Evolutionary conservation across 2,329 filamentous ascomycete genomes (phyloP).

Genomic region (Aspergillus sclerotialis): DNA sequence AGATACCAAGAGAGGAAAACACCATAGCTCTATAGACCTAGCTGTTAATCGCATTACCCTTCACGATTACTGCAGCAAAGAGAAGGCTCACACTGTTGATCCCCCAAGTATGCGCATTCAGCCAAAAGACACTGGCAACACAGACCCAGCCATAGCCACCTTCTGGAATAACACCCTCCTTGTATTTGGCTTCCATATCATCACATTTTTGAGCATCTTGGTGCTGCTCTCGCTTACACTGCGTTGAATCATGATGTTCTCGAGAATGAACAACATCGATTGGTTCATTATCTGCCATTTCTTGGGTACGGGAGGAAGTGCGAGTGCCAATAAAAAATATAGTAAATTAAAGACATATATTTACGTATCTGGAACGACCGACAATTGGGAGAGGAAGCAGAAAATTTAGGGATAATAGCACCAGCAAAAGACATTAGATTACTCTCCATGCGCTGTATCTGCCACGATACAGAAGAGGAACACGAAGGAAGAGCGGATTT

Average conservation of each 20-base stretch:
- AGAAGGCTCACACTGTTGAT: conserved; percentile 55
- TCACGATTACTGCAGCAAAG: not conserved
- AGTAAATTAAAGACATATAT: too few species aligned
- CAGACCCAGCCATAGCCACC: conserved; percentile 60
- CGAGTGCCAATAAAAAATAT: too few species aligned
- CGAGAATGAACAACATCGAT: conserved; percentile 22
- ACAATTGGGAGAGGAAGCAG: too few species aligned
- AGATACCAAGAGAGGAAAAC: conserved; percentile 58
- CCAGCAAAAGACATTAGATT: too few species aligned
- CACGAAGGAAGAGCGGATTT: not conserved
- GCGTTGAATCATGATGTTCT: conserved; percentile 6
- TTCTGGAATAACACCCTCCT: conserved; percentile 38
- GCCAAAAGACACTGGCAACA: conserved; percentile 46
- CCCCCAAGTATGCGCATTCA: conserved; percentile 69
- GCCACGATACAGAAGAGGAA: too few species aligned
- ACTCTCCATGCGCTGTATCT: too few species aligned
- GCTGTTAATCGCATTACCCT: conserved; percentile 2
- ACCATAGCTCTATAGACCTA: conserved; percentile 36
- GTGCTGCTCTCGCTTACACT: conserved; percentile 3
- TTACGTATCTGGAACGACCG: too few species aligned
- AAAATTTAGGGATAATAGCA: too few species aligned
- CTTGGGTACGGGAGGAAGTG: not conserved
- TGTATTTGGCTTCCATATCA: conserved; percentile 22
- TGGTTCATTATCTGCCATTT: conserved; percentile 26
- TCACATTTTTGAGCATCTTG: conserved; percentile 5